Evolutionary conservation across 345 rosid species (phyloP), one percentile per base, ranked within the genome.

Genomic region (Euphorbia lathyris): DNA sequence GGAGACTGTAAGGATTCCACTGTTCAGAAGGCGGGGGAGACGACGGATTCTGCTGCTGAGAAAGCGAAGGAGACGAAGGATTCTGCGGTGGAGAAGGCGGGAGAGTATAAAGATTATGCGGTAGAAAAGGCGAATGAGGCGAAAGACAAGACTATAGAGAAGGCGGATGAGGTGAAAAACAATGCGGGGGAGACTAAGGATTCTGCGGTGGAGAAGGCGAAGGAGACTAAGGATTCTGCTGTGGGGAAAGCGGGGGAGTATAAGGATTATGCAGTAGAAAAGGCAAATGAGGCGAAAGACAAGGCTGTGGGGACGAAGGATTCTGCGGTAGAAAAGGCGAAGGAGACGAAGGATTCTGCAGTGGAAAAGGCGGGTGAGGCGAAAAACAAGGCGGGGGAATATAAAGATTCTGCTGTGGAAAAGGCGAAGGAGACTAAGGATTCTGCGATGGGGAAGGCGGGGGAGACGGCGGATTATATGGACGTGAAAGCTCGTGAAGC

Each of bases 21-120:
- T 1, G 70, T 27, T 42, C 72, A 22, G 34, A 71, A 74, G 72
- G 20, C 65, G 13, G 67, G 66, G 2, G 86, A 78, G 73, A 63
- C 66, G 14, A 56, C 7, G 7, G 65, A 56, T n/a, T n/a, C n/a
- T n/a, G n/a, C n/a, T n/a, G 29, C 29, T 20, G 9, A 52, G 4
- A 76, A 48, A 0, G 67, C 68, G 43, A 72, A 75, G 51, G 81
- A 81, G n/a, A 57, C 74, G 0, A 32, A 29, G 63, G 76, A 78
- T 7, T 14, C 8, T 14, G 40, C 63, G 4, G 11, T 1, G 36
- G 76, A 56, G 62, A 78, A 76, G 69, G 67, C 78, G 0, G 17
- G 0, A 6, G 83, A 82, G 32, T 58, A 65, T 0, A 75, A 53
- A 10, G 76, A 82, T 56, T 52, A 70, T 42, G 70, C 77, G 0